Evolutionary conservation across 345 rosid species (phyloP).

Genomic region (thale cress (Arabidopsis thaliana)): TAIR10.1 NC_003074.8:4510001-4510500

Average conservation of each 20-base stretch:
- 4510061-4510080: neutral
- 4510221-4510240: constrained; percentile 37
- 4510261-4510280: neutral
- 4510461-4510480: neutral
- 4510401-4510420: constrained; percentile 6
- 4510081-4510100: neutral
- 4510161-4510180: constrained; percentile 15
- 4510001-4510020: neutral
- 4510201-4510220: constrained; percentile 41
- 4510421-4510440: constrained; percentile 1
- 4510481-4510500: neutral
- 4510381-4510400: constrained; percentile 40
- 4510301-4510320: neutral
- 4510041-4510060: neutral
- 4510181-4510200: constrained; percentile 6
- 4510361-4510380: constrained; percentile 42
- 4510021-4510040: neutral
- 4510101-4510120: constrained; percentile 4
- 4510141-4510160: constrained; percentile 35
- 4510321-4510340: neutral
- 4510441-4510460: constrained; percentile 25
- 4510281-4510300: constrained; percentile 1
- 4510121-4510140: neutral
- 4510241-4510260: constrained; percentile 19
- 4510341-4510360: constrained; percentile 11